Conservation (phyloP, 1,284 basidiomycete genomes). For the Pseudozyma hubeiensis region DNA sequence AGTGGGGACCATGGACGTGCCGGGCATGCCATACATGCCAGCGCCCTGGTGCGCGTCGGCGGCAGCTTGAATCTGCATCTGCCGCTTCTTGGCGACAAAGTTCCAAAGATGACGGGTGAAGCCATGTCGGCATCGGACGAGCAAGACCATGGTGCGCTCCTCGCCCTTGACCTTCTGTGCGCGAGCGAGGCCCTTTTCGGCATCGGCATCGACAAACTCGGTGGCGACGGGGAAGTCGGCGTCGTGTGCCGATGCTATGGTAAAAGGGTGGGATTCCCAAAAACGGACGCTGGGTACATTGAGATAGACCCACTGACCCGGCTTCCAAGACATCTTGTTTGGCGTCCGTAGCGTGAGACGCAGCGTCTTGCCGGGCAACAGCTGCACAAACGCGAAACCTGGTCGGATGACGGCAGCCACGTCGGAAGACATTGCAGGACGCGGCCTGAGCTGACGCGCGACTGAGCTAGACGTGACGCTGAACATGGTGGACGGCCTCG, state of each 20-base stretch:
- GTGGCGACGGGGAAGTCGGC: constrained; percentile 54
- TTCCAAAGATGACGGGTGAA: constrained; percentile 83
- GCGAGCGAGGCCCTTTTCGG: constrained; percentile 31
- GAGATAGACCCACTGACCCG: constrained; percentile 83
- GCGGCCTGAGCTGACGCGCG: constrained; percentile 31
- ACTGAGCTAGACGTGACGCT: constrained; percentile 22
- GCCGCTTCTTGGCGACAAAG: constrained; percentile 58
- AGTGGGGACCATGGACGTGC: constrained; percentile 47
- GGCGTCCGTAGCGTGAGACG: constrained; percentile 79
- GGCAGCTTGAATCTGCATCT: constrained; percentile 54
- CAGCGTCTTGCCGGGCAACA: constrained; percentile 81
- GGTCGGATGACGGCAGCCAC: constrained; percentile 67
- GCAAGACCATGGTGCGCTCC: constrained; percentile 76
- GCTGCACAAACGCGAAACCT: constrained; percentile 81
- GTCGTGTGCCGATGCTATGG: constrained; percentile 78
- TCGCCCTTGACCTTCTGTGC: constrained; percentile 68
- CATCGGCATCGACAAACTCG: constrained; percentile 47
- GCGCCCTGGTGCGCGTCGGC: constrained; percentile 46
- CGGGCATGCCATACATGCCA: constrained; percentile 45
- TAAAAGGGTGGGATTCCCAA: constrained; percentile 83
- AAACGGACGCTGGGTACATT: constrained; percentile 78
- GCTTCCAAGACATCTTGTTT: constrained; percentile 73
- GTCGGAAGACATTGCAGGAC: constrained; percentile 60
- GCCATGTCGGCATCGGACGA: constrained; percentile 81
- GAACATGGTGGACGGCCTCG: constrained; percentile 38